Conservation (phyloP, 176 grass and related monocot species). For the Zoysia pacifica region DNA sequence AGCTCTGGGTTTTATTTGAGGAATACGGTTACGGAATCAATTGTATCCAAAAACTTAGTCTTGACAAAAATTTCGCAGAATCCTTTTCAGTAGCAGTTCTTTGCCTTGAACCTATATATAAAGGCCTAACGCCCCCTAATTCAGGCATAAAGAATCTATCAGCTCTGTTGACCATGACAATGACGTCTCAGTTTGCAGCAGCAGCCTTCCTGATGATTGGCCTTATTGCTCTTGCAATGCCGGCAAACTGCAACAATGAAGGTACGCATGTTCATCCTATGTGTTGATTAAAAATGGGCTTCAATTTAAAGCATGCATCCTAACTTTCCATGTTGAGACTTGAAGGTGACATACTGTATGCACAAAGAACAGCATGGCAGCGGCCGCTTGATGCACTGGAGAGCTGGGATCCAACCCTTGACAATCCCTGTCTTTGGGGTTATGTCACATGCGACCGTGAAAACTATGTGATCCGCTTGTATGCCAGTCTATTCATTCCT, state of each 20-base stretch:
- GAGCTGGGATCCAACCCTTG: constrained; percentile 48
- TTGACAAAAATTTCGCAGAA: neutral
- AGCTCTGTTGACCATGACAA: neutral
- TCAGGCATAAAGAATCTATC: neutral
- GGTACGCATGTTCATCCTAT: neutral
- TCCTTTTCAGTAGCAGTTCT: neutral
- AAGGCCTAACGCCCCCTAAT: neutral
- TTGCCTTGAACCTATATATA: constrained; percentile 9
- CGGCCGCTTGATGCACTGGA: constrained; percentile 33
- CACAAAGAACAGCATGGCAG: constrained; percentile 28
- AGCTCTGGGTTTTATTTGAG: neutral
- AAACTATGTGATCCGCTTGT: neutral
- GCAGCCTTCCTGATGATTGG: neutral
- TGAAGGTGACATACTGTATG: constrained; percentile 46
- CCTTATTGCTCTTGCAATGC: constrained; percentile 15
- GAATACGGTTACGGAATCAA: neutral
- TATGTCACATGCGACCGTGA: neutral
- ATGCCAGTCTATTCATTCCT: neutral
- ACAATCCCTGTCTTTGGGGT: constrained; percentile 39
- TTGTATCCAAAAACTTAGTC: neutral
- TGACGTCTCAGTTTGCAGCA: constrained; percentile 19
- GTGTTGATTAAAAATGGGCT: neutral
- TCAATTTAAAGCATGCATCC: neutral
- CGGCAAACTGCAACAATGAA: constrained; percentile 41
- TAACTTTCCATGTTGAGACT: neutral